Conservation (phyloP, 1,284 basidiomycete species). For the Singerocomus inundabilis region DNA sequence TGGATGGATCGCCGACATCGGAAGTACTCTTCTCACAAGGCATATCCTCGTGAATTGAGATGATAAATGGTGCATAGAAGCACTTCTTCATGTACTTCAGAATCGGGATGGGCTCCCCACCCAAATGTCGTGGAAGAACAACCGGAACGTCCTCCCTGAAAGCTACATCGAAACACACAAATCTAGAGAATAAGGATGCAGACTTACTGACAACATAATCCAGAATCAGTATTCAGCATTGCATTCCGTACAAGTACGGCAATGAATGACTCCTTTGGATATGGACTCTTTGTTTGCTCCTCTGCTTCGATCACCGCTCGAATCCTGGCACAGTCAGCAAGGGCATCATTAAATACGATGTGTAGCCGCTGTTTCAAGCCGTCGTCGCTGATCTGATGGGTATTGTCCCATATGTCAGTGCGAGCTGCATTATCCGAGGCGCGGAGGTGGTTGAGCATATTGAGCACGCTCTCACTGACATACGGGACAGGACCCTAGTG, state of each 20-base stretch:
- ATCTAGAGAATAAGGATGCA: not conserved
- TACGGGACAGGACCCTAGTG: not conserved
- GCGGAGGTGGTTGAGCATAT: not conserved
- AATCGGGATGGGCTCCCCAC: slow-evolving; percentile 4
- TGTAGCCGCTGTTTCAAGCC: not conserved
- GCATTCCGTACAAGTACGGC: slow-evolving; percentile 8
- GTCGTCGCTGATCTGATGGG: not conserved
- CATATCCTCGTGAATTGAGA: slow-evolving; percentile 3
- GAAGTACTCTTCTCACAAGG: not conserved
- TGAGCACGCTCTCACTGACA: not conserved
- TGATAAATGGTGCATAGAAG: slow-evolving; percentile 1
- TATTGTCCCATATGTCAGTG: slow-evolving; percentile 3
- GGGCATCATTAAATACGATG: not conserved
- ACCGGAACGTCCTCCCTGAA: slow-evolving; percentile 10
- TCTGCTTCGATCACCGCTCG: slow-evolving; percentile 7
- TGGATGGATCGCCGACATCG: not conserved
- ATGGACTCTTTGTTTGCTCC: not conserved
- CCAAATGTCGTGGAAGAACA: slow-evolving; percentile 9
- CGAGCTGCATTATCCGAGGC: not conserved
- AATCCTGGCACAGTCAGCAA: slow-evolving; percentile 9
- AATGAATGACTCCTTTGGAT: slow-evolving; percentile 12
- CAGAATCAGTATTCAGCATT: not conserved
- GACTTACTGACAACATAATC: slow-evolving; percentile 1
- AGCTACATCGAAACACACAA: no score
- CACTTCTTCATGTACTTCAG: slow-evolving; percentile 6